Base-by-base conservation (phyloP, 2,329 filamentous ascomycete genomes). In the Rhinocladiella similis region DNA sequence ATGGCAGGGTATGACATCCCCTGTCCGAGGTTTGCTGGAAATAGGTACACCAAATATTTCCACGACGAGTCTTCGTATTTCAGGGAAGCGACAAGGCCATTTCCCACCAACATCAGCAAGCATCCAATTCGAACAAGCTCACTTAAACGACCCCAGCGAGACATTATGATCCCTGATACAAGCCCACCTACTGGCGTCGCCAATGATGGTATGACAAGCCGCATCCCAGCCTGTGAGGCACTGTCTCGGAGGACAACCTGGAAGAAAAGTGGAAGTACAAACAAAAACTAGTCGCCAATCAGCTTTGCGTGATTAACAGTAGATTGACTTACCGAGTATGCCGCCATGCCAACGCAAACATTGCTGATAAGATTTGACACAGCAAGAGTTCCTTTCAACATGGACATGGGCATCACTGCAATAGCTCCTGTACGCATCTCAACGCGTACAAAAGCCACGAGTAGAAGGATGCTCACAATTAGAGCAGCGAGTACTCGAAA, bases 341-440 rank as follows among this genome's bases (percentile, higher is more conserved):
- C 82, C 7, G 83, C 77, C 68, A 85, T 77, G 0, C 84, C 84
- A 1, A 81, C 80, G 54, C 81, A 84, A 12, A 86, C 72, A 59
- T 87, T 87, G 47, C 82, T 76, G 19, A 81, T 71, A 60, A 85
- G 82, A 2, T 80, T 82, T 2, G 80, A 74, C 1, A 84, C 69
- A 0, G 82, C 81, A 27, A 83, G 72, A 10, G 75, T 69, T 0
- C 84, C 83, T n/a, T 71, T 75, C 3, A 87, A 69, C 76, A 87
- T 80, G 20, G 72, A 69, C 33, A 74, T 60, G 1, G 76, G 76
- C 41, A 78, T 77, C n/a, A 77, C 65, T 4, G 75, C 75, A 10
- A 75, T 70, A 9, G 75, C 72, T 3, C 67, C 70, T 1, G 75
- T 78, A 12, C 63, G 72, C 3, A 72, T 68, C 60, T 78, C 75